Conservation (phyloP, 2,329 filamentous ascomycete species). For the Aspergillus sp. region DNA sequence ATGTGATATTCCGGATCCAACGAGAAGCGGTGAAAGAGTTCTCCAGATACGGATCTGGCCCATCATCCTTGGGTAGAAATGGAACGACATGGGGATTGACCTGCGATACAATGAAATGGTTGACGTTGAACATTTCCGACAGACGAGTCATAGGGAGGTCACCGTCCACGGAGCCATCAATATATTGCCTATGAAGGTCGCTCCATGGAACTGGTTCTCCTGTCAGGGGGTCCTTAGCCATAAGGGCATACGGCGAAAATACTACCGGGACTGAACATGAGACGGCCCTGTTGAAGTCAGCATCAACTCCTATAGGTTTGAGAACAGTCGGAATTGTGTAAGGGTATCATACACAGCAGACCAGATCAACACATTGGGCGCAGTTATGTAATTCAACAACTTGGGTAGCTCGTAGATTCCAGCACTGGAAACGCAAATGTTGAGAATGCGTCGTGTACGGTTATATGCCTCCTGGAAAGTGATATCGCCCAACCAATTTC, state of each 20-base stretch:
- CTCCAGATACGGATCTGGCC: conserved; percentile 30
- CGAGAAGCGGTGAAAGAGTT: conserved; percentile 39
- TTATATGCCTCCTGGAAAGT: conserved; percentile 97
- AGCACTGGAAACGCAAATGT: conserved; percentile 88
- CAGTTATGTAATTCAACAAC: conserved; percentile 88
- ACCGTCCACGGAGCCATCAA: conserved; percentile 93
- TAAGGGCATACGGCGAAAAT: conserved; percentile 75
- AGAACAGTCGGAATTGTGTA: neutral
- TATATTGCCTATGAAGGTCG: conserved; percentile 80
- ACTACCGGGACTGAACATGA: conserved; percentile 90
- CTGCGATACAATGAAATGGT: conserved; percentile 96
- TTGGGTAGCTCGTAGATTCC: conserved; percentile 84
- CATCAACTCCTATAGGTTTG: neutral
- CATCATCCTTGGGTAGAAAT: conserved; percentile 76
- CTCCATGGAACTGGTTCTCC: conserved; percentile 81
- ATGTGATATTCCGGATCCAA: conserved; percentile 69
- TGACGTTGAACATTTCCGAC: conserved; percentile 96
- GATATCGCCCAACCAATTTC: conserved; percentile 76
- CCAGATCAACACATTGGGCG: conserved; percentile 94
- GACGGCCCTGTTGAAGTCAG: conserved; percentile 60
- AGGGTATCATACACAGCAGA: conserved; percentile 69
- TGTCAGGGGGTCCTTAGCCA: conserved; percentile 82
- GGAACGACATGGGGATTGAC: conserved; percentile 93
- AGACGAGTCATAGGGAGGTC: conserved; percentile 88
- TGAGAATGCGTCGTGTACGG: conserved; percentile 85